A percentile compares a stretch with the other conserved stretches of the same genome.
Conservation (phyloP, 306 rosid species). For the Castanea mollissima region DNA sequence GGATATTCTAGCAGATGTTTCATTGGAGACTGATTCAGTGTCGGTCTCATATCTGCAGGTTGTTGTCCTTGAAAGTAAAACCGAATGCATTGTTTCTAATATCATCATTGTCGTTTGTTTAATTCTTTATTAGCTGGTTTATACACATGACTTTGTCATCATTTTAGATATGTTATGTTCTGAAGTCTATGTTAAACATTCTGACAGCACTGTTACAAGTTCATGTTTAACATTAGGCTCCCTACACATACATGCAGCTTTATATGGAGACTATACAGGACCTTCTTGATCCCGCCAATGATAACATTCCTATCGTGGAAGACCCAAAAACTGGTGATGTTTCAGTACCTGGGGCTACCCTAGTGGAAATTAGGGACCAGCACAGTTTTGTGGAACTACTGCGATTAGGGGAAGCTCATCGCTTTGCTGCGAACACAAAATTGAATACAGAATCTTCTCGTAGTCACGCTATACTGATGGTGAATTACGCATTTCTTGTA, state of each 20-base stretch:
- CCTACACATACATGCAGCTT: slow-evolving; percentile 55
- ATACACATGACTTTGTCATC: slow-evolving; percentile 1
- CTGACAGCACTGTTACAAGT: slow-evolving; percentile 15
- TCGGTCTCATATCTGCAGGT: slow-evolving; percentile 95
- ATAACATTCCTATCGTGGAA: slow-evolving; percentile 82
- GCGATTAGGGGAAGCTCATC: slow-evolving; percentile 92
- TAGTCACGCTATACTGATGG: slow-evolving; percentile 99
- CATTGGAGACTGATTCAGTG: slow-evolving; percentile 70
- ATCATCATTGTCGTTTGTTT: slow-evolving; percentile 8
- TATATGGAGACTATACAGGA: slow-evolving; percentile 98
- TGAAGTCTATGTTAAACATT: slow-evolving; percentile 4
- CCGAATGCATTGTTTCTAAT: not conserved
- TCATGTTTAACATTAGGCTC: slow-evolving; percentile 11
- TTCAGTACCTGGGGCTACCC: slow-evolving; percentile 89
- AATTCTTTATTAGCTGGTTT: not conserved
- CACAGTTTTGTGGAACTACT: slow-evolving; percentile 79
- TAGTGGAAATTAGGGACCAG: slow-evolving; percentile 84
- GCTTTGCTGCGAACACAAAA: slow-evolving; percentile 95
- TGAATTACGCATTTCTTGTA: slow-evolving; percentile 31
- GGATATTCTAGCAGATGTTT: slow-evolving; percentile 80
- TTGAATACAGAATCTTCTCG: slow-evolving; percentile 96
- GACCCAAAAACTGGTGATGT: slow-evolving; percentile 99
- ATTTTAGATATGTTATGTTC: slow-evolving; percentile 7
- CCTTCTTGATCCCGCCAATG: slow-evolving; percentile 91
- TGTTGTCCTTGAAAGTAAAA: slow-evolving; percentile 18